Conservation (phyloP, 2,329 filamentous ascomycete genomes). For the Beauveria sp. region DNA sequence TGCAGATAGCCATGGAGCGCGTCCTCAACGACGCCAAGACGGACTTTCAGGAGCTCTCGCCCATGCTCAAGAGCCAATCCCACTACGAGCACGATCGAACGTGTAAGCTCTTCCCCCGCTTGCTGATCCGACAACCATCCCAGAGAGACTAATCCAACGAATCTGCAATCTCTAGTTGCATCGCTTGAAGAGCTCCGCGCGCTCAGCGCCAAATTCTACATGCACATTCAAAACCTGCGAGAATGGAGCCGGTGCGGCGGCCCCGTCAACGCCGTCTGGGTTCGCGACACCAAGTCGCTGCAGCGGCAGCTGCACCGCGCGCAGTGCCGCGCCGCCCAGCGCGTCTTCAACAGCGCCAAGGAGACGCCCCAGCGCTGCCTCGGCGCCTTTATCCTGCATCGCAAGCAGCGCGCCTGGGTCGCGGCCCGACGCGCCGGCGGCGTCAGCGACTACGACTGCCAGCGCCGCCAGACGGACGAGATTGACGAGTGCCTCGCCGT, state of each 20-base stretch:
- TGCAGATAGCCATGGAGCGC: constrained; percentile 45
- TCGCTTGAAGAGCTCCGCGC: constrained; percentile 42
- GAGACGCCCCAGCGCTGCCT: constrained; percentile 43
- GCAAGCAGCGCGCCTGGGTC: constrained; percentile 35
- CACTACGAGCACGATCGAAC: constrained; percentile 52
- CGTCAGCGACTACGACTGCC: constrained; percentile 27
- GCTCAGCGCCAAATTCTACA: constrained; percentile 37
- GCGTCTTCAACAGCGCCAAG: constrained; percentile 46
- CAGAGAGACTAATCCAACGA: background rate
- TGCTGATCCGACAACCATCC: no score
- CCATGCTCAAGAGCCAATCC: constrained; percentile 46
- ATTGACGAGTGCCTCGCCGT: constrained; percentile 42
- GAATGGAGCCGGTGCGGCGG: constrained; percentile 49
- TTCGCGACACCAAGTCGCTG: constrained; percentile 42
- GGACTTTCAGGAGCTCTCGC: constrained; percentile 51
- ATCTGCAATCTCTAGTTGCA: constrained; percentile 30
- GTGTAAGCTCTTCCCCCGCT: constrained; percentile 28
- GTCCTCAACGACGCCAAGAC: constrained; percentile 51
- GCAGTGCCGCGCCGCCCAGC: constrained; percentile 48
- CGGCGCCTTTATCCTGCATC: constrained; percentile 47
- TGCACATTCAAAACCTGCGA: constrained; percentile 42
- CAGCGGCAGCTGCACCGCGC: constrained; percentile 46
- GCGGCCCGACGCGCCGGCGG: constrained; percentile 13
- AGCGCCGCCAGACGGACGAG: constrained; percentile 37
- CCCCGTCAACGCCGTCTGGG: constrained; percentile 48